Conservation (phyloP, 2,329 filamentous ascomycete genomes). For the Fusarium algeriense region DNA sequence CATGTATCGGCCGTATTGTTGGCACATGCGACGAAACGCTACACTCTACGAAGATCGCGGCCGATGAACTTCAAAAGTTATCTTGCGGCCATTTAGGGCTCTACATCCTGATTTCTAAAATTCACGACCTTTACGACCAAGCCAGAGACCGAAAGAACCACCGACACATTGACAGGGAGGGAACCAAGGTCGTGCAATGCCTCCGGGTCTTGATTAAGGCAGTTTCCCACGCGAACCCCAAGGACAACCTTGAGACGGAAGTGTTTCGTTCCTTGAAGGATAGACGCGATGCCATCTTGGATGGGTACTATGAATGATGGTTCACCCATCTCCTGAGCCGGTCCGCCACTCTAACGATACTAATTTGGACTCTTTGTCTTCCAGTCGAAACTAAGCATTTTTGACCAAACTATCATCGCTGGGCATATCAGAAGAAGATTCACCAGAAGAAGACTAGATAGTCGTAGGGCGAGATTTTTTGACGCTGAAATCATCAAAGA, state of each 20-base stretch:
- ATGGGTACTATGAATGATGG: not conserved
- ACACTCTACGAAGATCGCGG: not conserved
- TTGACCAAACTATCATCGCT: not conserved
- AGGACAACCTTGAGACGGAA: not conserved
- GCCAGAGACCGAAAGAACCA: not conserved
- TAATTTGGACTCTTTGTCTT: not conserved
- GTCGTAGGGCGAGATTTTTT: too few species aligned
- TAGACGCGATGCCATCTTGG: not conserved
- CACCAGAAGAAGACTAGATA: too few species aligned
- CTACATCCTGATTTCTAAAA: not conserved
- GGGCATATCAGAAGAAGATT: too few species aligned
- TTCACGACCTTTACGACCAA: not conserved
- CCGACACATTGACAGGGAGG: not conserved
- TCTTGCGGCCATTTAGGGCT: not conserved
- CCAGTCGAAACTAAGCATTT: not conserved
- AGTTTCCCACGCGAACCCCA: not conserved
- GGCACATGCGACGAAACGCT: not conserved
- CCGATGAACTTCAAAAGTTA: not conserved
- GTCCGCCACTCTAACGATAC: not conserved
- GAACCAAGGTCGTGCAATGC: not conserved
- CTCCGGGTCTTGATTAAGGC: not conserved
- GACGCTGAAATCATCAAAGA: not conserved
- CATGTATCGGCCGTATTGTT: not conserved
- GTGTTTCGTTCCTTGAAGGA: not conserved
- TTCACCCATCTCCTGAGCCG: not conserved